Evolutionary conservation across 1,284 basidiomycete species (phyloP).

Genomic region (Rhizoctonia solani): DNA sequence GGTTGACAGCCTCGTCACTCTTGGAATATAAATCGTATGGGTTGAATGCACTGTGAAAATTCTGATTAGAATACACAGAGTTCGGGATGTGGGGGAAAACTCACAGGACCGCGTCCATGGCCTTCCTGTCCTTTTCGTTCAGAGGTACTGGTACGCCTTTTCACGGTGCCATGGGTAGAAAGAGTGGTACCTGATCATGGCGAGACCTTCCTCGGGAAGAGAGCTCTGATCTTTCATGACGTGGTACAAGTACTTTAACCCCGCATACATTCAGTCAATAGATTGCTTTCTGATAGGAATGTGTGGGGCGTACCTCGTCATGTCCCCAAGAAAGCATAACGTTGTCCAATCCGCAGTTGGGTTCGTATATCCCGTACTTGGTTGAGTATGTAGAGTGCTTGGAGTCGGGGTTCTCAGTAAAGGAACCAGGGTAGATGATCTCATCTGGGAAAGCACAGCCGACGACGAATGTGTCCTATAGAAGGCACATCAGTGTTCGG

Average conservation of each 20-base stretch:
- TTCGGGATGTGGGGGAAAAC: neutral
- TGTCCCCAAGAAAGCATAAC: conserved; percentile 92
- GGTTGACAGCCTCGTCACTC: conserved; percentile 69
- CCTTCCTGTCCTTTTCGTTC: conserved; percentile 56
- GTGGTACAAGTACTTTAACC: conserved; percentile 74
- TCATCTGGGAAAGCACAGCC: conserved; percentile 84
- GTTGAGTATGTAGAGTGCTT: conserved; percentile 73
- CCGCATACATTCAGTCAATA: conserved; percentile 17
- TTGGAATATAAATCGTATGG: conserved; percentile 93
- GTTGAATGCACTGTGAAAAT: conserved; percentile 63
- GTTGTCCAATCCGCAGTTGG: conserved; percentile 84
- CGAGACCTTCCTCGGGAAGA: conserved; percentile 81
- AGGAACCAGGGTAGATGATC: conserved; percentile 86
- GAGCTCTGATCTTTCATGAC: conserved; percentile 75
- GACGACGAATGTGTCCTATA: conserved; percentile 83
- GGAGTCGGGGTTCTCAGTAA: conserved; percentile 76
- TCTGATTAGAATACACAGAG: neutral
- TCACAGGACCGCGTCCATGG: conserved; percentile 64
- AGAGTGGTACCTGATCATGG: conserved; percentile 93
- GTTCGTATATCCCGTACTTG: conserved; percentile 82
- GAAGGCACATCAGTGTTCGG: neutral
- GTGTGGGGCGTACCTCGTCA: conserved; percentile 64
- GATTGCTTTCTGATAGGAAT: neutral
- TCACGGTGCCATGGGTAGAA: conserved; percentile 95
- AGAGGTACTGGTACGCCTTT: conserved; percentile 78